Conservation (phyloP, 176 grass and related monocot species). For the Urochloa ruziziensis region DNA sequence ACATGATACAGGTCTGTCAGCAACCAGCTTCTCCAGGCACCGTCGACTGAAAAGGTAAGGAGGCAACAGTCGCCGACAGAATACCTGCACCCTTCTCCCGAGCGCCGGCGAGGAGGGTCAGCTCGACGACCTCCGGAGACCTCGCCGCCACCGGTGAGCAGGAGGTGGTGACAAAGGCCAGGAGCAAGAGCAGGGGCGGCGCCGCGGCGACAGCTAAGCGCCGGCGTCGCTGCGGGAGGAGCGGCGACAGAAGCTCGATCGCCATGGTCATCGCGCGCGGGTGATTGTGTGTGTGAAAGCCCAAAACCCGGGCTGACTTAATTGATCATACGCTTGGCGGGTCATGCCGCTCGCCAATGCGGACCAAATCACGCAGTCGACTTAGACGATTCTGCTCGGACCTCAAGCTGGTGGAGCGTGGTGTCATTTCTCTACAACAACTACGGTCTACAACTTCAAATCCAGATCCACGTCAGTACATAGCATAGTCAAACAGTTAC, state of each 20-base stretch:
- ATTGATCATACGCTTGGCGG: neutral
- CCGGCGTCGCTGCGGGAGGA: neutral
- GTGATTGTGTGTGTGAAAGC: neutral
- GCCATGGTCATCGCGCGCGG: neutral
- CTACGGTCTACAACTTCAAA: too few relatives aligned
- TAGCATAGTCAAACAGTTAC: neutral
- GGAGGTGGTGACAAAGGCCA: neutral
- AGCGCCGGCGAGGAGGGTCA: conserved; percentile 42
- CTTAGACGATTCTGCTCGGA: neutral
- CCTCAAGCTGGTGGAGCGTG: neutral
- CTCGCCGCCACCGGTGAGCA: neutral
- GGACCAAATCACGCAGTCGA: neutral
- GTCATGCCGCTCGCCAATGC: neutral
- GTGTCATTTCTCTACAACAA: neutral
- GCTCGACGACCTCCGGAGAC: conserved; percentile 25
- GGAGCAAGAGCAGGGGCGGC: neutral
- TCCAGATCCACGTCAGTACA: neutral
- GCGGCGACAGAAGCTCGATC: neutral
- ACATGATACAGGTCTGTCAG: neutral
- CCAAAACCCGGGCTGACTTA: neutral
- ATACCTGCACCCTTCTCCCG: conserved; percentile 45
- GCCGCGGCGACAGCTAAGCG: neutral
- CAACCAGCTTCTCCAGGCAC: neutral
- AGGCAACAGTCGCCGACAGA: neutral
- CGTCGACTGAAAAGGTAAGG: neutral